Base-by-base conservation (phyloP, 2,329 filamentous ascomycete species). In the Colletotrichum coccodes region DNA sequence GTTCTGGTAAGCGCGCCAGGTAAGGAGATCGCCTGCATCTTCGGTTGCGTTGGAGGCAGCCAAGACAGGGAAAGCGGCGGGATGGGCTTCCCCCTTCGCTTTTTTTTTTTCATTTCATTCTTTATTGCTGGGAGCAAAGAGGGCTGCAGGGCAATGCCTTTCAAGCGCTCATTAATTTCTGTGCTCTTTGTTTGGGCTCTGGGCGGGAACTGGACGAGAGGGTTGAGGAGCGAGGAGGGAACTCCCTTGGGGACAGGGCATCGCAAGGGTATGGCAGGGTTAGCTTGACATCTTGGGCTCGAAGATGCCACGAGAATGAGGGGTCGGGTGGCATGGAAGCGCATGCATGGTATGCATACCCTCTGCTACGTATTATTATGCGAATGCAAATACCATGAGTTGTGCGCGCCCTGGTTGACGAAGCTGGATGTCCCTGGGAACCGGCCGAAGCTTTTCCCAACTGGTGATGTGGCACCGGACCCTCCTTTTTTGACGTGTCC, bases 181-280 rank as follows among this genome's bases (percentile, higher is more conserved):
- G 21, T 49, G 21, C 21, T 42, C 34, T 32, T 21, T 49, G 34
- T 26, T 23, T 21, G 11, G 42, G 23, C 14, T 30, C 44, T 14
- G 6, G 42, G 57, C 18, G 57, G 16, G 26, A 14, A 38, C 26
- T 21, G 36, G 14, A 23, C 28, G 40, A 32, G 32, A 50, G 40
- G 18, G 16, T 14, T 42, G 34, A 18, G n/a, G 30, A 38, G 23
- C 6, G 4, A 21, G 50, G 21, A 47, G 32, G 60, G 61, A 30
- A 16, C 36, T 42, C 44, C 61, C 61, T 52, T 50, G 53, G 46
- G 52, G 53, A 28, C 38, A 38, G 44, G 32, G 60, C 40, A n/a
- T 12, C 30, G 42, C 54, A 46, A 16, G 54, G 54, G 57, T 40
- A 49, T 40, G 57, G 21, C 23, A 47, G 26, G 32, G 32, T 46